Evolutionary conservation across 345 rosid genomes (phyloP), one percentile per base, ranked within the genome.

Genomic region (Linum usitatissimum): DNA sequence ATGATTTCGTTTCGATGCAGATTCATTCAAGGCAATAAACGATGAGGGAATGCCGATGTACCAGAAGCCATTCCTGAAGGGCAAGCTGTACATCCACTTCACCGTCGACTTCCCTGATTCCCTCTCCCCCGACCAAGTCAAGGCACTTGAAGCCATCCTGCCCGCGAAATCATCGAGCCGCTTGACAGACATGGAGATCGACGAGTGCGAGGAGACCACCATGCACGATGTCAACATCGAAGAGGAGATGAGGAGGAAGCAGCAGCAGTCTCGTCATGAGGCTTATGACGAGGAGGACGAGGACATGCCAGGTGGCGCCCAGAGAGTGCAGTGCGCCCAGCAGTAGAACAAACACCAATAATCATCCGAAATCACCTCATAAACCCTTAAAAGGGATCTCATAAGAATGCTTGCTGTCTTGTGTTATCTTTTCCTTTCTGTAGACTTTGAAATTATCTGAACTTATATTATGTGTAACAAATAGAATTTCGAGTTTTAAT

Each of bases 11-110:
- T 45, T 5, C 48, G 7, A 12, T 60, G 28, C 17, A 71, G 75
- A 62, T 66, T 84, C 96, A 14, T 86, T 59, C 69, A 87, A 86
- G 83, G 93, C 91, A 8, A 85, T 92, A 49, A 79, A 81, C 3
- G 95, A 92, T 0, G 98, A 92, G 83, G 98, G 98, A 1, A 89
- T 92, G 98, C 91, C 93, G 0, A 55, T 82, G 55, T 77, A 84
- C 82, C 89, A 73, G 69, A 83, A 81, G 71, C 80, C 95, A 4
- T 87, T 92, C 85, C 84, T 87, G 86, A 89, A 85, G 79, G 98
- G 97, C n/a, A 89, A 86, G 70, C 74, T 92, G 3, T 87, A 87
- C 77, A 77, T 87, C 62, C 95, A 89, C 72, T 92, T 92, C 80
- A 75, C 76, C 0, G 90, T 89, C 0, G 98, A 87, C n/a, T 89